These are phyloP conservation scores for Dentipellis fragilis DNA, from an alignment of 768 basidiomycete genomes.

Conservation along the genomic window DNA sequence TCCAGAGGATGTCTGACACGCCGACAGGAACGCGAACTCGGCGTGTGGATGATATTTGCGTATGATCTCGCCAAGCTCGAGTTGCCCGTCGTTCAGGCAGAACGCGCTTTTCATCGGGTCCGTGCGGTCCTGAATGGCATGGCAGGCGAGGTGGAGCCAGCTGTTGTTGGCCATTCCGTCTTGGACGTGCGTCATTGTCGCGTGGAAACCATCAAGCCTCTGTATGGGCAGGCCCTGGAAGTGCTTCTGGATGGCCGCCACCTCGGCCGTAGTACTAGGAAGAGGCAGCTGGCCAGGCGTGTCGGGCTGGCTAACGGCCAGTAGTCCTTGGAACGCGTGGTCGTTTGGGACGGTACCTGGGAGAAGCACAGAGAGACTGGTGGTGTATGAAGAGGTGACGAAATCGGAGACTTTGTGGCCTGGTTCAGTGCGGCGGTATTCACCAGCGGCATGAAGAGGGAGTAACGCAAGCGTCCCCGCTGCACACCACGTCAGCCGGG, in stretches of 20 bases:
- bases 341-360: too few relatives aligned
- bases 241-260: not conserved
- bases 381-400: not conserved
- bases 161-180: not conserved
- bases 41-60: not conserved
- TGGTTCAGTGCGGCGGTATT: not conserved
- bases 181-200: not conserved
- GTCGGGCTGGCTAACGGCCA: not conserved
- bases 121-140: not conserved
- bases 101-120: not conserved
- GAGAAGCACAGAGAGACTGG: not conserved
- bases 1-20: not conserved
- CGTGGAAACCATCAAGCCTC: not conserved
- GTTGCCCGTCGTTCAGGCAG: not conserved
- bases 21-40: not conserved
- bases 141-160: not conserved
- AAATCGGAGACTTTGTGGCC: not conserved
- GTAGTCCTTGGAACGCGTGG: not conserved
- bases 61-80: not conserved
- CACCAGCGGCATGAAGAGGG: not conserved
- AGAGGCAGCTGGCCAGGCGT: not conserved
- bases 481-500: not conserved
- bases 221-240: not conserved
- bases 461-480: not conserved
- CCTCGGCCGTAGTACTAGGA: not conserved